A percentile compares a stretch with the other conserved stretches of the same genome.
Evolutionary conservation across 2,329 filamentous ascomycete species (phyloP).

Genomic region (Helminthosporium solani): DNA sequence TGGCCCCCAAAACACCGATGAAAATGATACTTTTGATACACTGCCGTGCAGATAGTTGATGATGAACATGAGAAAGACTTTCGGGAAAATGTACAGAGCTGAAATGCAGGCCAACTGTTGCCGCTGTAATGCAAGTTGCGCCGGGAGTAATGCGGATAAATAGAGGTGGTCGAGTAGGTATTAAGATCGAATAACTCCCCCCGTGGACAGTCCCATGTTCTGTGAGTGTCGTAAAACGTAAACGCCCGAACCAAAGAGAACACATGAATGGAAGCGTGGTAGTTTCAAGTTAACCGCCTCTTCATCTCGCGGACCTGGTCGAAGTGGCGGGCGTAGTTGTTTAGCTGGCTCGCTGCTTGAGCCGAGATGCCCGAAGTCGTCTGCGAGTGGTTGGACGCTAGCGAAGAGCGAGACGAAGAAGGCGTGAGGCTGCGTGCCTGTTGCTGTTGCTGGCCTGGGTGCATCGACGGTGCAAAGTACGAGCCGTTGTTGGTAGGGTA

Average conservation of each 20-base stretch:
- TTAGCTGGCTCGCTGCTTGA: constrained; percentile 75
- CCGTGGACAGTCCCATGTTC: constrained; percentile 3
- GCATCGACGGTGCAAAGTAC: constrained; percentile 38
- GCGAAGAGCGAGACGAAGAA: constrained; percentile 80
- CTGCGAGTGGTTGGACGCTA: constrained; percentile 69
- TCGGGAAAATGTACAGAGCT: constrained; percentile 26
- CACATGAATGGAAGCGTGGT: neutral
- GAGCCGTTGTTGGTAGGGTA: constrained; percentile 38
- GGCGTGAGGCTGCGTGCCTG: constrained; percentile 50
- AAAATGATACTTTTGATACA: constrained; percentile 30
- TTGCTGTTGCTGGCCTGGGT: constrained; percentile 38
- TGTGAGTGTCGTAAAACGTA: constrained; percentile 22
- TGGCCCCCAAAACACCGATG: constrained; percentile 12
- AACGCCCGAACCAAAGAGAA: constrained; percentile 14
- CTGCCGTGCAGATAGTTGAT: constrained; percentile 17
- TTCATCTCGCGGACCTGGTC: constrained; percentile 71
- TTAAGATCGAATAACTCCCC: constrained; percentile 11
- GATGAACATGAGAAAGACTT: constrained; percentile 11
- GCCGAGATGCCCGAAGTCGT: constrained; percentile 63
- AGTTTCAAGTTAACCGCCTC: constrained; percentile 38
- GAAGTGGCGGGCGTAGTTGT: constrained; percentile 84
- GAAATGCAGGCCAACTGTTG: constrained; percentile 19
- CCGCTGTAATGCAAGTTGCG: constrained; percentile 21
- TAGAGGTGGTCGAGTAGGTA: constrained; percentile 11
- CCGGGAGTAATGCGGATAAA: constrained; percentile 16